Evolutionary conservation across 345 rosid genomes (phyloP), one percentile per base, ranked within the genome.

Genomic region (Aquilaria sinensis): DNA sequence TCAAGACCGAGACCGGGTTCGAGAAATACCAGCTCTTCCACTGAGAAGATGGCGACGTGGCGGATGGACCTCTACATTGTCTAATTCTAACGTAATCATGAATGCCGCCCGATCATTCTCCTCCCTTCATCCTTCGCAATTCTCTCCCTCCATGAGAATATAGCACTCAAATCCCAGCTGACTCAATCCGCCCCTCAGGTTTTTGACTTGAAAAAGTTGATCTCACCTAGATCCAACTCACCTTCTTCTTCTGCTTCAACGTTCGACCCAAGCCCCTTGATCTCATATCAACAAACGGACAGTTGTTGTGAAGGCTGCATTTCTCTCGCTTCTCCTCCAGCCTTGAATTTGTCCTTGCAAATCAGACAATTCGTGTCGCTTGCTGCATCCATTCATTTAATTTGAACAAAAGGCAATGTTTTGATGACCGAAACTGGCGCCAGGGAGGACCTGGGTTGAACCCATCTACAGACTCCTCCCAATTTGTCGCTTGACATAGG

Each of bases 211-310:
- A 29, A 50, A 48, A 70, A 41, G 59, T 49, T 31, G 30, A 12
- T 49, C 53, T 70, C 67, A 61, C 41, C 64, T 43, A 10, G 58
- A 37, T 65, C 71, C 10, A 53, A 46, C 0, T 65, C 7, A 16
- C 23, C 23, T 16, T 16, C 23, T 16, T 16, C 23, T 0, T 58
- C 59, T 52, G 46, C 43, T 15, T 47, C 47, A 46, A 55, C 14
- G 47, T 49, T 57, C 0, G 23, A 47, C 16, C 32, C 65, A 5
- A 37, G 5, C 5, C 62, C 69, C 1, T 29, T n/a, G 23, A 89
- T 64, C 68, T 72, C 69, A 10, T 41, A 70, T 0, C 96, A 91
- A 58, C 96, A 92, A 46, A 87, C 83, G 93, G 98, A 62, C 96
- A 89, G 0, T 89, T 85, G 43, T 83, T 85, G 65, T 84, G 86